Percentiles rank a stretch among this genome's conserved stretches.
Evolutionary conservation across 1,284 basidiomycete genomes (phyloP).

Genomic region (Trichosporon faecale): DNA sequence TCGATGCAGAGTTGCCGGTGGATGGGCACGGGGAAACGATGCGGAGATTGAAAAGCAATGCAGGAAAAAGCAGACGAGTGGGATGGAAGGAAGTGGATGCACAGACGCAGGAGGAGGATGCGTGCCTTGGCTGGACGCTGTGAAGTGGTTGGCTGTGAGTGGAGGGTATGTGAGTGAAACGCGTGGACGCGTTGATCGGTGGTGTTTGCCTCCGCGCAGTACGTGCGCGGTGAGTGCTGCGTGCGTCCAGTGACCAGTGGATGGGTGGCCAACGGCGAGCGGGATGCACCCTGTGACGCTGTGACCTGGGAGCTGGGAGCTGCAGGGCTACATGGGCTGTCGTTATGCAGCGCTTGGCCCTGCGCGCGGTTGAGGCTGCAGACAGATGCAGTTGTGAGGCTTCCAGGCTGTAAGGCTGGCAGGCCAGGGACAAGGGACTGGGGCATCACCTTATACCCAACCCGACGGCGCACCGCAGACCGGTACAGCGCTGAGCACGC

Average conservation of each 20-base stretch:
- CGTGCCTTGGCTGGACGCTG: background rate
- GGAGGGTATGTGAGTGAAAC: background rate
- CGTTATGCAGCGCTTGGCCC: background rate
- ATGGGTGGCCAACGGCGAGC: background rate
- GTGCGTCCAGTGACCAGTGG: background rate
- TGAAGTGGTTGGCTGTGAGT: background rate
- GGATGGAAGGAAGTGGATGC: background rate
- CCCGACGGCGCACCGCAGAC: background rate
- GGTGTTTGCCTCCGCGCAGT: background rate
- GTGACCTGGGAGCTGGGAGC: background rate
- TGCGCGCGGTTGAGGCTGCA: background rate
- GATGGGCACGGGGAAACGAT: background rate
- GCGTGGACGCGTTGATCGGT: background rate
- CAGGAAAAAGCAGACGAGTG: background rate
- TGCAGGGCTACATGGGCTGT: background rate
- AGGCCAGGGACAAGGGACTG: background rate
- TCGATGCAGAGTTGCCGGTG: background rate
- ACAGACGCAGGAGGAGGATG: background rate
- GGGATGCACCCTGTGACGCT: background rate
- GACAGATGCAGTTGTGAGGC: background rate
- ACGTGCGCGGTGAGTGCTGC: background rate
- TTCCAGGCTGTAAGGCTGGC: background rate
- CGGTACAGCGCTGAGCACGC: background rate
- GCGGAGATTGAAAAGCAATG: background rate
- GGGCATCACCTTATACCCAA: background rate